These are phyloP conservation scores for Coniferiporia weirii DNA, from an alignment of 1,284 basidiomycete genomes.

Conservation along the genomic window DNA sequence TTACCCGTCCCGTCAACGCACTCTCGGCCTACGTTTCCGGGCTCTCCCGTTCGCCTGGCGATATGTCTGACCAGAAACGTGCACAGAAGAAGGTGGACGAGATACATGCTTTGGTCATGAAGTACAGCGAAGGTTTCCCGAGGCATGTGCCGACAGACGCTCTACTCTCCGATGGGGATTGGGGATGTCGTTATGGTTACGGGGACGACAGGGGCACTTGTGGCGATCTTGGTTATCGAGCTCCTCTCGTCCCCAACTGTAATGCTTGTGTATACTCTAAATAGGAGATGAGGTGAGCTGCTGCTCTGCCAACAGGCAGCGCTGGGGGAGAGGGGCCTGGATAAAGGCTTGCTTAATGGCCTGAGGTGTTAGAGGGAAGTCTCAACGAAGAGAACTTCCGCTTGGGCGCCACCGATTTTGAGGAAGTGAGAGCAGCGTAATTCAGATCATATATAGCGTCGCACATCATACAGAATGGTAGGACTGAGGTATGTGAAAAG, in stretches of 20 bases:
- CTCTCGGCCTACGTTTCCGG: slow-evolving; percentile 26
- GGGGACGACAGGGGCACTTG: slow-evolving; percentile 33
- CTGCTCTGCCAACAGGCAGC: slow-evolving; percentile 24
- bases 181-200: slow-evolving; percentile 33
- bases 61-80: slow-evolving; percentile 7
- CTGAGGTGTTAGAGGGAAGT: slow-evolving; percentile 30
- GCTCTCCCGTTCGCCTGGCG: not conserved
- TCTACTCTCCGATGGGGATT: slow-evolving; percentile 16
- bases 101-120: slow-evolving; percentile 29
- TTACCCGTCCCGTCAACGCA: slow-evolving; percentile 28
- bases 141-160: slow-evolving; percentile 15
- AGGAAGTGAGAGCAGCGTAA: slow-evolving; percentile 22
- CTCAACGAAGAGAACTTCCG: slow-evolving; percentile 23
- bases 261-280: slow-evolving; percentile 29
- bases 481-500: not conserved
- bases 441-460: not conserved
- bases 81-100: slow-evolving; percentile 10
- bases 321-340: slow-evolving; percentile 27
- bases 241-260: slow-evolving; percentile 24
- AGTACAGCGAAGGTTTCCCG: slow-evolving; percentile 29
- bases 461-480: slow-evolving; percentile 21
- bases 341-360: slow-evolving; percentile 20
- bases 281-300: slow-evolving; percentile 24
- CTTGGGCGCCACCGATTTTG: slow-evolving; percentile 21
- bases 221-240: slow-evolving; percentile 27